Base-by-base conservation (phyloP, 2,329 filamentous ascomycete species). In the Fusarium sp. region DNA sequence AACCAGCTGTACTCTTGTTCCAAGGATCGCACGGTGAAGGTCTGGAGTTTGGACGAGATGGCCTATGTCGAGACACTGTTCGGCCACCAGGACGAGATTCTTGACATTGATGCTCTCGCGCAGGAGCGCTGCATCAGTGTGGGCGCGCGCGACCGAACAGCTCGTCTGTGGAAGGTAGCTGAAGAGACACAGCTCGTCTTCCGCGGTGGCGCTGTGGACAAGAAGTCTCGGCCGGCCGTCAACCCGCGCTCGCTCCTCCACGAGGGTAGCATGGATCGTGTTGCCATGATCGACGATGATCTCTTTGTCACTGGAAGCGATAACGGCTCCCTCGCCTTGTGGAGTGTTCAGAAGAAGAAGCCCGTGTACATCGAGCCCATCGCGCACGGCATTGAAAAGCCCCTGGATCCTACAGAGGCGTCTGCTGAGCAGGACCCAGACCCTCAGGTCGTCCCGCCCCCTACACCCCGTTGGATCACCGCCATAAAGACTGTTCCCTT, bases 171-270 rank as follows among this genome's bases (percentile, higher is more conserved):
- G 96, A 98, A 98, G 83, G 95, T 99, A 2, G 91, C 94, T 6
- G 96, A 99, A 78, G 96, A 99, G 84, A 94, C 93, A 2, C 96
- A 99, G 81, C 89, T 99, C 8, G 95, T 98, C 2, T 99, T 98
- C 83, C 92, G 96, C 57, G 96, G 95, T 67, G 94, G 95, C 71
- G 93, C 91, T 47, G 86, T 87, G 29, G 87, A 88, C 71, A 89
- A 88, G 77, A 90, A 89, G 76, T 79, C 80, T 37, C 78, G 79
- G 4, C 77, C 81, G 4, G 80, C 81, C 69, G 74, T 87, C 16
- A 84, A 88, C 72, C 85, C 87, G 5, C 85, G 85, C n/a, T 89
- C 88, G 3, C 81, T 89, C n/a, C 86, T 88, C n/a, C 85, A 88
- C 77, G 89, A 98, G 82, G 96, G 95, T 64, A 97, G 93, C 80